Percentiles rank a stretch among this genome's conserved stretches.
Conservation (phyloP, 108 stramenopile species). For the Nannochloropsis gaditana region DNA sequence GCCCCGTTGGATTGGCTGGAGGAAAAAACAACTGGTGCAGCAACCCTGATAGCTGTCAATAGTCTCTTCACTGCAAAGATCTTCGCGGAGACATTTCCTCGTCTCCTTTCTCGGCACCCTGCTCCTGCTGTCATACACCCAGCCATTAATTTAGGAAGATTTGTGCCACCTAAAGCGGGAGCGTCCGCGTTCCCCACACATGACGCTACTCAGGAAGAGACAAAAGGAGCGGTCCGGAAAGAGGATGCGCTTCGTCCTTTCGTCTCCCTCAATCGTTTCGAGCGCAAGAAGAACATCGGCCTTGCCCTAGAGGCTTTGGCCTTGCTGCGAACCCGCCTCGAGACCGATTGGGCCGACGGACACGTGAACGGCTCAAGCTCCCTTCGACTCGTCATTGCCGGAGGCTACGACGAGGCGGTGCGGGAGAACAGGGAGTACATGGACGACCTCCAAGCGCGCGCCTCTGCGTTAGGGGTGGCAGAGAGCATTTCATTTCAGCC, state of each 20-base stretch:
- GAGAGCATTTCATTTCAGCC: constrained; percentile 60
- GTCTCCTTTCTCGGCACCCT: constrained; percentile 48
- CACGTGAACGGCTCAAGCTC: not conserved
- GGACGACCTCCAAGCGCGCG: constrained; percentile 60
- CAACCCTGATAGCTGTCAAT: constrained; percentile 84
- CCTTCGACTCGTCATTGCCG: constrained; percentile 70
- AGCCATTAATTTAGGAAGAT: constrained; percentile 6
- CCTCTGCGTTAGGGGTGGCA: constrained; percentile 23
- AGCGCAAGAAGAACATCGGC: constrained; percentile 91
- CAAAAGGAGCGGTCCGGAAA: not conserved
- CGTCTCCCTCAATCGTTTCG: constrained; percentile 81
- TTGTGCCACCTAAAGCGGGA: not conserved
- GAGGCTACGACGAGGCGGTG: constrained; percentile 87
- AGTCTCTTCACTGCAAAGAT: constrained; percentile 75
- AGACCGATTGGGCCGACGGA: not conserved
- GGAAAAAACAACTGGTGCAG: constrained; percentile 67
- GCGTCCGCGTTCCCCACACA: not conserved
- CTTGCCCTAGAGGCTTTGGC: constrained; percentile 58
- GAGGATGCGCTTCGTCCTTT: constrained; percentile 40
- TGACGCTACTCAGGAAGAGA: not conserved
- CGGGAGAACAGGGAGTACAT: constrained; percentile 88
- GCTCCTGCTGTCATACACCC: not conserved
- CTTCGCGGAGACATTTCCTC: constrained; percentile 64
- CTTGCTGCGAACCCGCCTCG: not conserved
- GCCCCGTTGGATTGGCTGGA: constrained; percentile 62